These are phyloP conservation scores for Boletus rubroflammeus DNA, from an alignment of 768 basidiomycete genomes.

Conservation along the genomic window DNA sequence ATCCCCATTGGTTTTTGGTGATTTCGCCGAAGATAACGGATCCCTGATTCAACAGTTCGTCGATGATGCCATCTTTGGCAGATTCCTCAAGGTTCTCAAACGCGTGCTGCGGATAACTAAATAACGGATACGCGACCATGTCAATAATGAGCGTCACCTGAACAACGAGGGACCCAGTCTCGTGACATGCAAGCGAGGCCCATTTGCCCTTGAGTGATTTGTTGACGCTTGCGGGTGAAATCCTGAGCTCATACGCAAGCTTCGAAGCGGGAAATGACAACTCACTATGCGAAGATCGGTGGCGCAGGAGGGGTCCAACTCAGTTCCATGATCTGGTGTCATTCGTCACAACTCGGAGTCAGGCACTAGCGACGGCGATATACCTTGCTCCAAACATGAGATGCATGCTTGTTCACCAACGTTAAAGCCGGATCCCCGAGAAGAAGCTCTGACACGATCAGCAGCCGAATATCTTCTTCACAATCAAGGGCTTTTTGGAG, in stretches of 20 bases:
- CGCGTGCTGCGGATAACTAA: constrained; percentile 52
- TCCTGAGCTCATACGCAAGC: neutral
- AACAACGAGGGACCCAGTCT: constrained; percentile 85
- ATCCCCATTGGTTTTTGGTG: constrained; percentile 85
- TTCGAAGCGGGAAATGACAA: constrained; percentile 9
- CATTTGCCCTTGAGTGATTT: constrained; percentile 85
- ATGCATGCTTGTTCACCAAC: constrained; percentile 85
- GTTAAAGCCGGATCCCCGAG: constrained; percentile 83
- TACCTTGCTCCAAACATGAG: constrained; percentile 91
- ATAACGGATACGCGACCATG: neutral
- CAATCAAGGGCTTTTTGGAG: constrained; percentile 88
- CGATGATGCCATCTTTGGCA: constrained; percentile 81
- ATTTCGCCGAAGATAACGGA: constrained; percentile 66
- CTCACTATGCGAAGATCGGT: constrained; percentile 83
- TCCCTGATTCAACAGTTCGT: constrained; percentile 77
- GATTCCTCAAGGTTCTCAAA: constrained; percentile 83
- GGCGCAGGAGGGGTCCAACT: constrained; percentile 85
- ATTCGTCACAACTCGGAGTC: constrained; percentile 6
- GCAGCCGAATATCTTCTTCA: constrained; percentile 78
- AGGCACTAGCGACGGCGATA: neutral
- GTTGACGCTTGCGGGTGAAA: constrained; percentile 57
- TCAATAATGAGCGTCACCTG: constrained; percentile 47
- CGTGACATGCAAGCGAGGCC: constrained; percentile 86
- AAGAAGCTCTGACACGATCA: constrained; percentile 82
- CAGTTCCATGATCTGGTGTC: constrained; percentile 76